phyloP scores from a whole-genome alignment of 2,329 filamentous ascomycete species.

The Colletotrichum lini region DNA sequence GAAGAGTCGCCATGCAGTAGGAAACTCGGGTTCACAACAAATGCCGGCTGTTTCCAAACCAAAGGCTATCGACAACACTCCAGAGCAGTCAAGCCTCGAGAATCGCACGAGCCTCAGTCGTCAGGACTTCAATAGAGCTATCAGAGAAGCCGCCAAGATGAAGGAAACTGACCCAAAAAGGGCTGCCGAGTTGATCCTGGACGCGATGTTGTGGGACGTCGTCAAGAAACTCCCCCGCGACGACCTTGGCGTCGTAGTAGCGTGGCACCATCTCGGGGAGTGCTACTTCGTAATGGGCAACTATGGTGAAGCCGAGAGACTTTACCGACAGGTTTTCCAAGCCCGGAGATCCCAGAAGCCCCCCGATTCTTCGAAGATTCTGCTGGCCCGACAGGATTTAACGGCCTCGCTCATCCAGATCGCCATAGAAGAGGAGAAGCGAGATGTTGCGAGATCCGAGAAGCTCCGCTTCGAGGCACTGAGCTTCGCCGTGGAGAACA shows the following conservation, averaged over 20 bases:
- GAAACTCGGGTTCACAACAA: slow-evolving; percentile 1
- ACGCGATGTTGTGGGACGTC: slow-evolving; percentile 5
- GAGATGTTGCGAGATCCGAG: not conserved
- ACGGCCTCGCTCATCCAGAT: not conserved
- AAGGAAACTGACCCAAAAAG: not conserved
- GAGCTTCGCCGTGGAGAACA: slow-evolving; percentile 1
- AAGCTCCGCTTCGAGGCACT: slow-evolving; percentile 5
- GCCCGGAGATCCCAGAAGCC: slow-evolving; percentile 3
- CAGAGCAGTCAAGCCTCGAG: slow-evolving; percentile 1
- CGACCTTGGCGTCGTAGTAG: slow-evolving; percentile 1
- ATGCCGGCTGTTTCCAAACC: not conserved
- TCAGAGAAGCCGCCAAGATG: not conserved
- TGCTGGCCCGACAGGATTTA: not conserved
- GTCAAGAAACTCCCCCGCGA: slow-evolving; percentile 10
- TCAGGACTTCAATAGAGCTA: slow-evolving; percentile 6
- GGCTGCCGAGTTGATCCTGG: slow-evolving; percentile 8
- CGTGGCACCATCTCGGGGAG: slow-evolving; percentile 6
- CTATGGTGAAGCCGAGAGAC: not conserved
- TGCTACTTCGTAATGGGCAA: slow-evolving; percentile 1
- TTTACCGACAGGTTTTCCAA: slow-evolving; percentile 9
- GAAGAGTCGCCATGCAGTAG: not conserved
- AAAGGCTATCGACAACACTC: not conserved
- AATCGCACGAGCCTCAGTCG: slow-evolving; percentile 4
- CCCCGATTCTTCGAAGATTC: not conserved
- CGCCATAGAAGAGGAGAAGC: not conserved